These are phyloP conservation scores for Miscanthus lutarioriparius DNA, from an alignment of 176 grass and related monocot genomes.

Conservation along the genomic window DNA sequence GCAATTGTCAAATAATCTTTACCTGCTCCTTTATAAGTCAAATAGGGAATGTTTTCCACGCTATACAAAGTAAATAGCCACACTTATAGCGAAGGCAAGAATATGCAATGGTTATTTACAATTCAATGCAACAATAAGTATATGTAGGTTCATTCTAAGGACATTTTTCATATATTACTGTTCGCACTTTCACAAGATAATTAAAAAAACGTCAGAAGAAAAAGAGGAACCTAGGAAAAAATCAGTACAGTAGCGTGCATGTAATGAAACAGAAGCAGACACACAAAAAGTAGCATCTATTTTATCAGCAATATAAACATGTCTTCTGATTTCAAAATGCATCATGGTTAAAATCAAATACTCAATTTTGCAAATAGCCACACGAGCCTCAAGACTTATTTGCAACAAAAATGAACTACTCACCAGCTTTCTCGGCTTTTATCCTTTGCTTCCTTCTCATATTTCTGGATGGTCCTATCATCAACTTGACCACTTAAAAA, in stretches of 20 bases:
- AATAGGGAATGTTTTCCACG: neutral
- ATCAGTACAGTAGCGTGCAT: neutral
- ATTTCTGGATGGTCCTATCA: constrained; percentile 97
- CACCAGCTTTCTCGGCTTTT: constrained; percentile 97
- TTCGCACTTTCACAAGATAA: neutral
- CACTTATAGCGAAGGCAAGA: neutral
- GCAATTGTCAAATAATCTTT: neutral
- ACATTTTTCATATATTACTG: neutral
- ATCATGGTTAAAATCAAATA: neutral
- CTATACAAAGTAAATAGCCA: neutral
- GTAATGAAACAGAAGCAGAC: neutral
- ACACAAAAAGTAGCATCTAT: neutral
- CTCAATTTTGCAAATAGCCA: neutral
- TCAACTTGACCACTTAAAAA: constrained; percentile 96
- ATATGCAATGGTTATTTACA: neutral
- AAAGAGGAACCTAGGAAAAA: neutral
- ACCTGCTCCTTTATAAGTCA: neutral
- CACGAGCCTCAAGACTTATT: neutral
- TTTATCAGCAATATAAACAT: neutral
- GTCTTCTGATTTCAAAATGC: neutral
- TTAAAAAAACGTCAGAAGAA: neutral
- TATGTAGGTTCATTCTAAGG: neutral
- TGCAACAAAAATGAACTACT: neutral
- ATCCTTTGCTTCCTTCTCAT: constrained; percentile 97
- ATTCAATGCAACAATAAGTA: neutral